Base-by-base conservation (phyloP, 495 filamentous ascomycete genomes). In the Aspergillus sparsus region DNA sequence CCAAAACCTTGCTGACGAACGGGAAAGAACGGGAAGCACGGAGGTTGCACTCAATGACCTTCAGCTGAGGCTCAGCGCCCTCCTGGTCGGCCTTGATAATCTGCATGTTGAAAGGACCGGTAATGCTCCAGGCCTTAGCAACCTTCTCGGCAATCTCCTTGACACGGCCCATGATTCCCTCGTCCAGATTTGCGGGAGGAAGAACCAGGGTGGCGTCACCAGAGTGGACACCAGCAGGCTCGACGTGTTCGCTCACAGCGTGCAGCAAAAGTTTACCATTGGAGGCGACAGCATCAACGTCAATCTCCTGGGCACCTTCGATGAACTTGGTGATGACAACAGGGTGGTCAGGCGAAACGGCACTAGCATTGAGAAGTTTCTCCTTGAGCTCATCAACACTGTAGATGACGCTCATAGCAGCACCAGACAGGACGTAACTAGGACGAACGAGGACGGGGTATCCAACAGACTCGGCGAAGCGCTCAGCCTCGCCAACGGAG, bases 251-350 rank as follows among this genome's bases (percentile, higher is more conserved):
- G 45, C 90, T 93, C 60, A 98, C 90, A 62, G 96, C 93, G 75
- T 98, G 93, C 44, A 96, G 81, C 18, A 98, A 80, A 37, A 98
- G 82, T 64, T 88, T 89, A 61, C 93, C 93, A 62, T 87, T 82
- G 44, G 88, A 90, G 27, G 91, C 93, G 49, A 98, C 94, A 55
- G 89, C 94, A 69, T 98, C 93, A 78, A 97, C 93, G 73, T 98
- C 93, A 63, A 98, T 97, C 70, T 98, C 93, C 78, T 97, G 87
- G 31, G 93, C 93, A 63, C 93, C 93, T 74, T 96, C 91, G 62
- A 98, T 97, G 77, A 95, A 97, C 76, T 98, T 95, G 53, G 93
- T 97, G 72, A 98, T 98, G 57, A 98, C 93, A 27, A 98, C 93
- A 15, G 93, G 93, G 75, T 97, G 91, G 69, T 98, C 94, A 39